These are phyloP conservation scores for Suhomyces guaymorum DNA, from an alignment of 1,139 yeast species.

Conservation along the genomic window DNA sequence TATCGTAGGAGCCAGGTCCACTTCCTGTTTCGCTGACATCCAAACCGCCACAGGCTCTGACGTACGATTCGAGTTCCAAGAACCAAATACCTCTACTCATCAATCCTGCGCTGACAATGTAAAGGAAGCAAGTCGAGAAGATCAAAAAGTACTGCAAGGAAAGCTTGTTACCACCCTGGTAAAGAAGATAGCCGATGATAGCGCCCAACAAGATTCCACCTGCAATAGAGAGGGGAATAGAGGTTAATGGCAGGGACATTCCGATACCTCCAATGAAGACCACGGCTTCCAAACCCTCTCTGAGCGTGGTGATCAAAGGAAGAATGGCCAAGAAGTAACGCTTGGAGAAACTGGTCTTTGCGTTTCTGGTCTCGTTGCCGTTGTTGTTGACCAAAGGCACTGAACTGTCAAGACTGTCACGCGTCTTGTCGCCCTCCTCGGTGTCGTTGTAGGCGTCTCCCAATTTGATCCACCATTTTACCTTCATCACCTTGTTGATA, in stretches of 20 bases:
- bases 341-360: constrained; percentile 23
- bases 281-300: constrained; percentile 52
- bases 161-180: constrained; percentile 44
- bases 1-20: constrained; percentile 51
- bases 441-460: constrained; percentile 39
- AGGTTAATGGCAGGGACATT: constrained; percentile 37
- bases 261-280: constrained; percentile 52
- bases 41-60: constrained; percentile 42
- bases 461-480: constrained; percentile 51
- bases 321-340: constrained; percentile 43
- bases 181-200: constrained; percentile 37
- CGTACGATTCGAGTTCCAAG: constrained; percentile 45
- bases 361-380: constrained; percentile 1
- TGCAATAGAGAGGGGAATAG: constrained; percentile 41
- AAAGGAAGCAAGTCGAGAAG: constrained; percentile 42
- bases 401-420: constrained; percentile 17
- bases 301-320: constrained; percentile 48
- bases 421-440: constrained; percentile 7
- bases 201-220: constrained; percentile 38
- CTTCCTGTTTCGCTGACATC: constrained; percentile 52
- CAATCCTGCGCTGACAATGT: constrained; percentile 48
- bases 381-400: constrained; percentile 12
- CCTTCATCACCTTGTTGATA: constrained; percentile 58
- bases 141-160: constrained; percentile 46
- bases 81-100: constrained; percentile 51